These are phyloP conservation scores for Thymus quinquecostatus DNA, from an alignment of 257 asterid genomes.

Conservation along the genomic window DNA sequence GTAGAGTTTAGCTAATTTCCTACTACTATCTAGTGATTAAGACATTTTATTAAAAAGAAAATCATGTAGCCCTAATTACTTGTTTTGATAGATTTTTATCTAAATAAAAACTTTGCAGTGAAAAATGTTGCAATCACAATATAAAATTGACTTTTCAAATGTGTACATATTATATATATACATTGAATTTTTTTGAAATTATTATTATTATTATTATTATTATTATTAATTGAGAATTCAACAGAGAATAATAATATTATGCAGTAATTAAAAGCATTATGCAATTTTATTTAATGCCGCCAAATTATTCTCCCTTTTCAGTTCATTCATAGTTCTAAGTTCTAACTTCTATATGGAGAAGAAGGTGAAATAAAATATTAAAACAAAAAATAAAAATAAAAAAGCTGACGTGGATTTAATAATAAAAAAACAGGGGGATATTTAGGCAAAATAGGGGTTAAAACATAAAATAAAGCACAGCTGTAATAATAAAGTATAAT, in stretches of 20 bases:
- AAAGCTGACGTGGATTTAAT: neutral
- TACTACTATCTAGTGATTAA: neutral
- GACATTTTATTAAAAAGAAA: neutral
- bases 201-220: too few relatives aligned
- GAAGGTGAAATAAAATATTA: too few relatives aligned
- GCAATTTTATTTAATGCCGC: neutral
- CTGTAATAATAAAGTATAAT: constrained; percentile 18
- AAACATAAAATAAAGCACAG: constrained; percentile 12
- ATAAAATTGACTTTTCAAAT: too few relatives aligned
- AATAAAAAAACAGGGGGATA: neutral
- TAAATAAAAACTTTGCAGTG: neutral
- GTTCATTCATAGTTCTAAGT: too few relatives aligned
- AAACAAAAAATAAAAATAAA: neutral
- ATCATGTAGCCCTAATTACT: neutral
- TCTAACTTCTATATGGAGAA: too few relatives aligned
- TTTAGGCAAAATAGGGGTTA: neutral
- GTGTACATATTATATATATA: too few relatives aligned
- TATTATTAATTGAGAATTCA: too few relatives aligned
- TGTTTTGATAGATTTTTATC: neutral
- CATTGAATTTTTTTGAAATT: neutral
- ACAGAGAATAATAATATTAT: too few relatives aligned
- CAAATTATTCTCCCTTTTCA: neutral
- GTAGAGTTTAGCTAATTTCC: neutral
- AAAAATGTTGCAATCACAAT: too few relatives aligned
- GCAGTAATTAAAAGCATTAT: too few relatives aligned